Percentiles rank a stretch among this genome's conserved stretches.
These are phyloP conservation scores for Handroanthus guayacan DNA, from an alignment of 257 asterid species.

Conservation along the genomic window DNA sequence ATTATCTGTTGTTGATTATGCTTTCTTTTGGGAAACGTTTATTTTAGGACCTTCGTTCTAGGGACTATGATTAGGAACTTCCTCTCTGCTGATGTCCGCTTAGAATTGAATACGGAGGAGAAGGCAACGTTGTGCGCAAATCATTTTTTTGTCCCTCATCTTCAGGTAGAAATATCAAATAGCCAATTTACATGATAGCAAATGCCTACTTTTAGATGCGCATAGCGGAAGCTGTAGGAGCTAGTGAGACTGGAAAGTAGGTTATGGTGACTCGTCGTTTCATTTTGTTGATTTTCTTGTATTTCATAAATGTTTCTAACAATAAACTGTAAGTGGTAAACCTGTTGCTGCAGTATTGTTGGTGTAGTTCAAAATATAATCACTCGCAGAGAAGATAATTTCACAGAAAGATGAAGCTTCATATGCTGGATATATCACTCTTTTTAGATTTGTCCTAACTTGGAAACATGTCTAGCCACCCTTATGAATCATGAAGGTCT, in stretches of 20 bases:
- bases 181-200: neutral
- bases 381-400: neutral
- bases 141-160: neutral
- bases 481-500: no score
- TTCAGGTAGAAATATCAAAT: neutral
- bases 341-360: neutral
- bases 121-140: neutral
- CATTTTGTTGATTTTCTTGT: neutral
- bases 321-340: neutral
- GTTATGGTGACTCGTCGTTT: neutral
- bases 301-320: neutral
- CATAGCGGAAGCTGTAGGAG: neutral
- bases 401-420: neutral
- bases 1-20: slow-evolving; percentile 10
- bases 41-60: neutral
- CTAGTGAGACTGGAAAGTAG: neutral
- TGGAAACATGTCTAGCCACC: neutral
- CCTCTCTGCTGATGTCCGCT: neutral
- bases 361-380: neutral
- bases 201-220: neutral
- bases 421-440: neutral
- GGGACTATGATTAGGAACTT: neutral
- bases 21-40: neutral
- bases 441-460: neutral
- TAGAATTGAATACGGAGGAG: neutral